Evolutionary conservation across 768 basidiomycete species (phyloP), one percentile per base, ranked within the genome.

Genomic region (Mycena vulgaris): DNA sequence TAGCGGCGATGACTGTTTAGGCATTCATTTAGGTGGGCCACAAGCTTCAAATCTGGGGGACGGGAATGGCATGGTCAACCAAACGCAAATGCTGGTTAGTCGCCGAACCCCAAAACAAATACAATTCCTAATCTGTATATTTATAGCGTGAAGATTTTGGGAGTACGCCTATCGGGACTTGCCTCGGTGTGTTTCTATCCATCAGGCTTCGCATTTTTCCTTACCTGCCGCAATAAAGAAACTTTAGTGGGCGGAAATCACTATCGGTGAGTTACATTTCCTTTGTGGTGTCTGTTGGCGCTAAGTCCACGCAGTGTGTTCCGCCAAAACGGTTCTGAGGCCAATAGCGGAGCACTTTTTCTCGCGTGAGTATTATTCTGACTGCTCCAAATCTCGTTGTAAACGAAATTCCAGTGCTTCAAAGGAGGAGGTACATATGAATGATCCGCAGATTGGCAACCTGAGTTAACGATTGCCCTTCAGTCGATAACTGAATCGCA

Each of bases 21-120:
- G 80, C 1, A 69, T 83, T 47, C 86, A 87, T 74, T 67, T 83
- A 13, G 87, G 87, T 0, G 78, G 56, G 35, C 79, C 76, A 28
- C 83, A 78, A 74, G 78, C 78, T 1, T 86, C 86, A 1, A 80
- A 88, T 71, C 79, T 87, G 1, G 87, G 87, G 0, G 87, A 88
- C 52, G 86, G 86, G 2, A 79, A 86, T 42, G 83, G 83, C 9
- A 79, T 70, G 67, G 80, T 83, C 52, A 81, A 85, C 58, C 86
- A 87, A 69, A 83, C 83, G 3, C 61, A 63, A 23, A 67, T 71
- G 70, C 51, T 68, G 64, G 70, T 66, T 3, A 13, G 70, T 52
- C 25, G 11, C 31, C 33, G 2, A 9, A 31, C 85, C 69, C 72
- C 84, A 8, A 55, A 51, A 11, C 8, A 33, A 10, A 4, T 30